phyloP scores from a whole-genome alignment of 2,329 filamentous ascomycete species.

The Tolypocladium ovalisporum region DNA sequence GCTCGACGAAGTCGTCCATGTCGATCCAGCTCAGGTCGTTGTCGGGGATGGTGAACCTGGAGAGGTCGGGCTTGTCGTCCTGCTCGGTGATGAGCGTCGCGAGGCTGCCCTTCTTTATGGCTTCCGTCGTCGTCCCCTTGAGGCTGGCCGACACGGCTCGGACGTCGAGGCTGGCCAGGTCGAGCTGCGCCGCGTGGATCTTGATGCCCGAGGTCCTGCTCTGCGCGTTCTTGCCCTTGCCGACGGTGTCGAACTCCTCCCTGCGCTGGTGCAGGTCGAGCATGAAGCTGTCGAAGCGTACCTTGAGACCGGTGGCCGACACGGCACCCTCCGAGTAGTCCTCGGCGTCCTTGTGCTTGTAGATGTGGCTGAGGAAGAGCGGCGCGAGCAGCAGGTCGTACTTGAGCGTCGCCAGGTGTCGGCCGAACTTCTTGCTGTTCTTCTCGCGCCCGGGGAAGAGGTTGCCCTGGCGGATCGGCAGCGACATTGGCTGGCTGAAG shows the following conservation, averaged over 20 bases:
- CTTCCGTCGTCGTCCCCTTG: conserved; percentile 65
- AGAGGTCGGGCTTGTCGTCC: conserved; percentile 58
- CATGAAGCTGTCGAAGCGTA: conserved; percentile 93
- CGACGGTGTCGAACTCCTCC: conserved; percentile 78
- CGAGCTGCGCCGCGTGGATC: conserved; percentile 88
- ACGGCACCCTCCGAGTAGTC: conserved; percentile 68
- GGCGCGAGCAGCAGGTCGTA: conserved; percentile 90
- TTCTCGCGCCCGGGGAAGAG: conserved; percentile 91
- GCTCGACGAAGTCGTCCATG: conserved; percentile 98
- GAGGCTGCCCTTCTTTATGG: conserved; percentile 52
- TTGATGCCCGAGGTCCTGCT: conserved; percentile 86
- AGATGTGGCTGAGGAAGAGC: conserved; percentile 90
- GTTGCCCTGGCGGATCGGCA: conserved; percentile 84
- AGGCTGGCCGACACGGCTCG: conserved; percentile 89
- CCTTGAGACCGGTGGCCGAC: conserved; percentile 91
- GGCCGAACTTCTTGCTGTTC: conserved; percentile 95
- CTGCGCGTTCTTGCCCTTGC: conserved; percentile 64
- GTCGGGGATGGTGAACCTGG: conserved; percentile 89
- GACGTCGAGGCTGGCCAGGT: conserved; percentile 84
- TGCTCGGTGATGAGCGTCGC: conserved; percentile 40
- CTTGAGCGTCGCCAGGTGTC: conserved; percentile 96
- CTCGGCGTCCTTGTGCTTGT: conserved; percentile 94
- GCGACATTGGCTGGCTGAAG: conserved; percentile 87
- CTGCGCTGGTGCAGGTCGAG: conserved; percentile 89
- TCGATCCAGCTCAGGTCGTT: conserved; percentile 96